These are phyloP conservation scores for Daldinia eschscholtzii DNA, from an alignment of 2,329 filamentous ascomycete genomes.

Conservation along the genomic window DNA sequence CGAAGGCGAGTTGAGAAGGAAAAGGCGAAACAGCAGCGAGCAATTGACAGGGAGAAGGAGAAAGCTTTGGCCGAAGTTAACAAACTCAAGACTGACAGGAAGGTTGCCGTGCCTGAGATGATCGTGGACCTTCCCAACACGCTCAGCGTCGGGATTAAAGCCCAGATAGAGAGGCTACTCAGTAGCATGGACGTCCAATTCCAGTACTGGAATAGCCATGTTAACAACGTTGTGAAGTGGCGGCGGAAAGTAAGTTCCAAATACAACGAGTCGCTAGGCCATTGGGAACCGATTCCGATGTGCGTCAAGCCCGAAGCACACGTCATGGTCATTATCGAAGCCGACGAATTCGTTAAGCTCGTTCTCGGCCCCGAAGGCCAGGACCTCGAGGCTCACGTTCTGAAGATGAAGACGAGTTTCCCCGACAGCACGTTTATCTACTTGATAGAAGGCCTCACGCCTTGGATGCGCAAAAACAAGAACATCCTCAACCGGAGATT, in stretches of 20 bases:
- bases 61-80: constrained; percentile 79
- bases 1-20: constrained; percentile 69
- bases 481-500: constrained; percentile 77
- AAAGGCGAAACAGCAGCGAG: constrained; percentile 71
- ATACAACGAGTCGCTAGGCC: constrained; percentile 70
- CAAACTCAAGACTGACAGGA: constrained; percentile 79
- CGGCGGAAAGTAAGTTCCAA: constrained; percentile 73
- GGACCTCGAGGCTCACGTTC: constrained; percentile 70
- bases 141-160: constrained; percentile 62
- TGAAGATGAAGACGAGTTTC: constrained; percentile 66
- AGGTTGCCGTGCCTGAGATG: constrained; percentile 80
- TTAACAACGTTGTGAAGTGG: constrained; percentile 73
- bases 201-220: constrained; percentile 59
- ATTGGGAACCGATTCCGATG: constrained; percentile 73
- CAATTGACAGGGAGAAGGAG: constrained; percentile 71
- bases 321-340: constrained; percentile 71
- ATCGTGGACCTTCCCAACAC: constrained; percentile 75
- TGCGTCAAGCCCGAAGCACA: constrained; percentile 70
- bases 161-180: constrained; percentile 65
- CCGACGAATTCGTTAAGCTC: constrained; percentile 74
- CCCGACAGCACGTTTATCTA: constrained; percentile 71
- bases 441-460: constrained; percentile 75
- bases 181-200: constrained; percentile 63
- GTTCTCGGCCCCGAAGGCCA: constrained; percentile 61
- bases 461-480: constrained; percentile 77